Evolutionary conservation across 108 stramenopile genomes (phyloP).

Genomic region (Skeletonema costatum): DNA sequence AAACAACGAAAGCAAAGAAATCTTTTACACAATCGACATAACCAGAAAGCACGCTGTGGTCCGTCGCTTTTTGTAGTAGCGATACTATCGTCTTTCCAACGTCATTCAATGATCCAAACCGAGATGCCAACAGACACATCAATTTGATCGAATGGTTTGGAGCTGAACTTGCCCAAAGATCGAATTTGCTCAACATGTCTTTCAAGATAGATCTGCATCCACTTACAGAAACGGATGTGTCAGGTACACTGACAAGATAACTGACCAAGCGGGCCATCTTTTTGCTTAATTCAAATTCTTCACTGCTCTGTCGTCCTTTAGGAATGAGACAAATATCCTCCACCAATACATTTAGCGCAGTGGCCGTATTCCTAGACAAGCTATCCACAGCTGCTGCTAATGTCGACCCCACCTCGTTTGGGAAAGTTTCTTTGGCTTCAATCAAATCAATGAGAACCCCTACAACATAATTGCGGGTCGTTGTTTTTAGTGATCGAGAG

Average conservation of each 20-base stretch:
- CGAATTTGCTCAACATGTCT: slow-evolving; percentile 14
- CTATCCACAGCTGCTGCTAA: slow-evolving; percentile 26
- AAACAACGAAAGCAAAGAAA: slow-evolving; percentile 27
- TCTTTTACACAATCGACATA: slow-evolving; percentile 6
- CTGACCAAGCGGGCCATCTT: slow-evolving; percentile 13
- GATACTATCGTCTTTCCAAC: slow-evolving; percentile 18
- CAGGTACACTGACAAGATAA: slow-evolving; percentile 13
- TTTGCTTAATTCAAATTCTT: neutral
- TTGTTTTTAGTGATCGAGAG: neutral
- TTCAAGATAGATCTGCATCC: slow-evolving; percentile 28
- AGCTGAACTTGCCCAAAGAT: slow-evolving; percentile 24
- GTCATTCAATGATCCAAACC: slow-evolving; percentile 29
- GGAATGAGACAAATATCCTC: neutral
- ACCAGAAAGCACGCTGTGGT: neutral
- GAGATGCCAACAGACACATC: slow-evolving; percentile 34
- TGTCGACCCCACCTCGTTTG: slow-evolving; percentile 3
- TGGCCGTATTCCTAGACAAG: slow-evolving; percentile 5
- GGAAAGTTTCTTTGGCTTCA: slow-evolving; percentile 8
- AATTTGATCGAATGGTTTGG: slow-evolving; percentile 16
- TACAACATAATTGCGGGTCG: slow-evolving; percentile 10
- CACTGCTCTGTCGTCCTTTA: neutral
- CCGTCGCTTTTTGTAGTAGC: slow-evolving; percentile 8
- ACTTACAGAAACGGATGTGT: slow-evolving; percentile 5
- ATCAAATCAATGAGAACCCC: slow-evolving; percentile 20
- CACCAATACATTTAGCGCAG: slow-evolving; percentile 20